Base-by-base conservation (phyloP, 1,284 basidiomycete genomes). In the Leccinum ponderosum region DNA sequence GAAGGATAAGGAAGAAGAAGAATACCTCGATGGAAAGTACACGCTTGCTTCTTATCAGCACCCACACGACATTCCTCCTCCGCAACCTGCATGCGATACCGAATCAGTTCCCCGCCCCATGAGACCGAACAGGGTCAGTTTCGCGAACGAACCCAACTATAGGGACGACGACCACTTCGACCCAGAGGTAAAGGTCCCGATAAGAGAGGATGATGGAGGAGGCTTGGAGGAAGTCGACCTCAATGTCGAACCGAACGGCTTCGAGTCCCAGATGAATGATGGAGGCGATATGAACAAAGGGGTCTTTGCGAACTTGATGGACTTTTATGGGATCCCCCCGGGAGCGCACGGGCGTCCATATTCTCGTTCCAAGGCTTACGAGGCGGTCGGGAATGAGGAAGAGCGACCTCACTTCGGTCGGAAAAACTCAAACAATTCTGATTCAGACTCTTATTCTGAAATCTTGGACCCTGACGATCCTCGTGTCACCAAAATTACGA, bases 31-130 rank as follows among this genome's bases (percentile, higher is more conserved):
- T 64, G 70, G 76, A 56, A 77, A 74, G 64, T 83, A 76, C 64
- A 77, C 82, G 0, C 70, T 86, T 51, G 81, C 84, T 11, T 85
- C 85, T 2, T 82, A 85, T 71, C 75, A 78, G 55, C 85, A 87
- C 64, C 84, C 86, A 15, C 81, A 85, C 64, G 83, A 86, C 52
- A 86, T 89, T 55, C 75, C 73, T 17, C 22, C 22, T 25, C 22
- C 22, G 3, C 70, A 73, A 50, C 70, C 74, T 58, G 76, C 75
- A 1, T 80, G 83, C 65, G 61, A 76, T 20, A 67, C 66, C 25
- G 63, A 70, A 14, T 63, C 58, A 33, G 61, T n/a, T 35, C 59
- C 59, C n/a, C 66, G 56, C 31, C 56, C 53, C 25, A 62, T 62
- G 42, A 68, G 60, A 31, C 48, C 55, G 11, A 60, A 57, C 55